Evolutionary conservation across 768 basidiomycete species (phyloP).

Genomic region (Boletus insuetus): DNA sequence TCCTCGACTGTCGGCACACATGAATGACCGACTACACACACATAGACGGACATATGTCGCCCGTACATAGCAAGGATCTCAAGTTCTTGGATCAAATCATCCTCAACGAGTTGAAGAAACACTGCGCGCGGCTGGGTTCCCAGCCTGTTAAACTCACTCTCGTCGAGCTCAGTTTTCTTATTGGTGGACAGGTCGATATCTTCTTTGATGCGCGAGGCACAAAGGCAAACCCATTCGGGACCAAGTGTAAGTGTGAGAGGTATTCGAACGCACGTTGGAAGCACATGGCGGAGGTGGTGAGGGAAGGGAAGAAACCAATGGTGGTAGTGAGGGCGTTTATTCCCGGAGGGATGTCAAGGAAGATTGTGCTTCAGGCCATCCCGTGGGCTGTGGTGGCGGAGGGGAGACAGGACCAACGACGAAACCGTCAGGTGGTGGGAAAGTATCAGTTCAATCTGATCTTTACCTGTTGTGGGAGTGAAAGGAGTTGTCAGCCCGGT

Average conservation of each 20-base stretch:
- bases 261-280: conserved; percentile 24
- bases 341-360: conserved; percentile 26
- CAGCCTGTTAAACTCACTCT: conserved; percentile 20
- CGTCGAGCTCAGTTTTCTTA: conserved; percentile 24
- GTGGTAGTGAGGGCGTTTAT: conserved; percentile 29
- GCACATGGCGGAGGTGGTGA: conserved; percentile 16
- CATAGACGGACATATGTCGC: conserved; percentile 22
- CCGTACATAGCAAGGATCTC: conserved; percentile 24
- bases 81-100: conserved; percentile 27
- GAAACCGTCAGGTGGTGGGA: background rate
- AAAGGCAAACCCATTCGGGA: conserved; percentile 23
- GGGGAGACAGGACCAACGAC: background rate
- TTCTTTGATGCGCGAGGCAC: conserved; percentile 22
- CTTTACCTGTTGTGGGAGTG: conserved; percentile 22
- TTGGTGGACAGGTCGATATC: conserved; percentile 6
- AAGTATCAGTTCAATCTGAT: conserved; percentile 23
- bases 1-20: background rate
- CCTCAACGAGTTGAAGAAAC: conserved; percentile 24
- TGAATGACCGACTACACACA: background rate
- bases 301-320: conserved; percentile 9
- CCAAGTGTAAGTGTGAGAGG: conserved; percentile 23
- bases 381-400: conserved; percentile 14
- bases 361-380: conserved; percentile 26
- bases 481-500: background rate
- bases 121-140: conserved; percentile 4